These are phyloP conservation scores for Sisymbrium irio DNA, from an alignment of 345 rosid genomes.

Conservation along the genomic window DNA sequence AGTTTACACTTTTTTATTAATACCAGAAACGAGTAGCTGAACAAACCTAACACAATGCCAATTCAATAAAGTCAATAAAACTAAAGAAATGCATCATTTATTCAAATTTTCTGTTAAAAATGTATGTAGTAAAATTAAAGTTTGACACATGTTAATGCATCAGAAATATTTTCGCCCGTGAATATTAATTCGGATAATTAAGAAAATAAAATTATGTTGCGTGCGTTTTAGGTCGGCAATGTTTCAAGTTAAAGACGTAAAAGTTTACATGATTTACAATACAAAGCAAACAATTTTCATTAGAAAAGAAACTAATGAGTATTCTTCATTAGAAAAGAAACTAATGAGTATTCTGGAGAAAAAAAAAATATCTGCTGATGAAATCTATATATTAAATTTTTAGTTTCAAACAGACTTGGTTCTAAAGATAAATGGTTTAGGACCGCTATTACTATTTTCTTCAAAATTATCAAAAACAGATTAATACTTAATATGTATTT, in stretches of 20 bases:
- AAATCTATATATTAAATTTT: background rate
- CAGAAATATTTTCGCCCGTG: background rate
- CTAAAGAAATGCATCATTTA: no score
- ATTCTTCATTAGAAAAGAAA: background rate
- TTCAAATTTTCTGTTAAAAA: no score
- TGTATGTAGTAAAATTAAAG: no score
- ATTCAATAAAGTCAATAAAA: no score
- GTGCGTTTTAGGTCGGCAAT: slow-evolving; percentile 9
- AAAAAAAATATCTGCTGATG: background rate
- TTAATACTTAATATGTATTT: no score
- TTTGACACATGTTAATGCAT: background rate
- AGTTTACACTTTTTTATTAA: background rate
- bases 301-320: background rate
- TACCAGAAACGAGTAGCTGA: background rate
- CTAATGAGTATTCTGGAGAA: no score
- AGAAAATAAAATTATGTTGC: background rate
- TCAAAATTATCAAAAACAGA: no score
- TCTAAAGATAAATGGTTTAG: no score
- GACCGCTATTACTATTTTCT: no score
- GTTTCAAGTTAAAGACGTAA: background rate
- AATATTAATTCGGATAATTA: background rate
- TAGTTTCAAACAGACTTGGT: no score
- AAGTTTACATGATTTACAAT: background rate
- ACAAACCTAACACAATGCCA: background rate
- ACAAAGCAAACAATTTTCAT: background rate